Evolutionary conservation across 352 stramenopile genomes (phyloP).

Genomic region (Globisporangium spinosum): DNA sequence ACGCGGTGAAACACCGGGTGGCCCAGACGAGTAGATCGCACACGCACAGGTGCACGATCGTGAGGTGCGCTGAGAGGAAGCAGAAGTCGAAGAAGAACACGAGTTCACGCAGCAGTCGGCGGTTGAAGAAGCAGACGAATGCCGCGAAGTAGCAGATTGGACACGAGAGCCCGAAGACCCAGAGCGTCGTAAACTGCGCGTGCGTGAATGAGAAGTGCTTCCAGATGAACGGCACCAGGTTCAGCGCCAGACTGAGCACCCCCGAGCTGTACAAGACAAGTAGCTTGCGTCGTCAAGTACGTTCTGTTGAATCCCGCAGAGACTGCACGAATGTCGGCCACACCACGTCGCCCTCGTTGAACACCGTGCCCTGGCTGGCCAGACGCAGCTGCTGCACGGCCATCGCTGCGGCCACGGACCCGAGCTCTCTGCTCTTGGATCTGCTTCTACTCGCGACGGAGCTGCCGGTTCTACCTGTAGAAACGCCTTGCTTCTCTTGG

Average conservation of each 20-base stretch:
- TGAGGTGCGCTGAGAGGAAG: constrained; percentile 26
- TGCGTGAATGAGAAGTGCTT: neutral
- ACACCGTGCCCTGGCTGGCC: neutral
- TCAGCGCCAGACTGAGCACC: neutral
- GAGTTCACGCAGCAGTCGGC: neutral
- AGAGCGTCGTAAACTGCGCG: neutral
- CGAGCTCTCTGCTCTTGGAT: neutral
- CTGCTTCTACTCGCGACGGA: neutral
- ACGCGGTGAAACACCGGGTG: neutral
- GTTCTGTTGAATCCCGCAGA: neutral
- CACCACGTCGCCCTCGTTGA: constrained; percentile 2
- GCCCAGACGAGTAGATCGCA: constrained; percentile 25
- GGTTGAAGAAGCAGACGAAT: constrained; percentile 6
- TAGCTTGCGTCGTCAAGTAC: neutral
- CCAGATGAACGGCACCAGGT: constrained; percentile 4
- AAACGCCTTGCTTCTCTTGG: neutral
- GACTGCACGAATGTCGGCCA: neutral
- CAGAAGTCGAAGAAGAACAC: constrained; percentile 26
- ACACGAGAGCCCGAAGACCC: neutral
- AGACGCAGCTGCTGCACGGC: neutral
- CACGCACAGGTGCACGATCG: constrained; percentile 16
- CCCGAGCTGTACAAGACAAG: neutral
- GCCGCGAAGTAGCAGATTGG: neutral
- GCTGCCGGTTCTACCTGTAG: neutral
- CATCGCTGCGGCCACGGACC: neutral